These are phyloP conservation scores for Mrakia gelida DNA, from an alignment of 768 basidiomycete species.

Conservation along the genomic window DNA sequence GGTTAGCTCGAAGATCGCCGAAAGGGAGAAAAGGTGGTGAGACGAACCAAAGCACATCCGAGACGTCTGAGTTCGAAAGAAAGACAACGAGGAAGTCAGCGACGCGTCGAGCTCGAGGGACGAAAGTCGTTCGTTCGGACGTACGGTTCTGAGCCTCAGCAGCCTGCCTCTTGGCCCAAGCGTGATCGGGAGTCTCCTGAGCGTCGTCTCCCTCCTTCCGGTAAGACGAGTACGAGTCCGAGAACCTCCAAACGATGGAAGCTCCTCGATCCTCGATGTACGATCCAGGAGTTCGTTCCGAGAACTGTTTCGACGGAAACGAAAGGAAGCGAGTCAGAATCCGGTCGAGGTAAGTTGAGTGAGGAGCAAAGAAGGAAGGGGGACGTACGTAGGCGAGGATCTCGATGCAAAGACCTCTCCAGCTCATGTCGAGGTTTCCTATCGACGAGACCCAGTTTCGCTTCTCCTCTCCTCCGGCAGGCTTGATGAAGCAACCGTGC, in stretches of 20 bases:
- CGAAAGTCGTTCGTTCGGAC: slow-evolving; percentile 49
- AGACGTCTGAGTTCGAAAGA: not conserved
- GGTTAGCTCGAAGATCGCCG: not conserved
- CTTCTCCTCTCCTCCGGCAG: slow-evolving; percentile 44
- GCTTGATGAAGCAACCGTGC: slow-evolving; percentile 80
- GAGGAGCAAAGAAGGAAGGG: slow-evolving; percentile 13
- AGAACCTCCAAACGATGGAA: slow-evolving; percentile 80
- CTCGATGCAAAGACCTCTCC: slow-evolving; percentile 76
- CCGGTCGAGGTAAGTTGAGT: not conserved
- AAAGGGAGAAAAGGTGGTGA: not conserved
- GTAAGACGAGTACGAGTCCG: slow-evolving; percentile 48
- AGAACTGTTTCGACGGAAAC: slow-evolving; percentile 59
- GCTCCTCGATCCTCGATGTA: slow-evolving; percentile 79
- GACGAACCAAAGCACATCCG: slow-evolving; percentile 24
- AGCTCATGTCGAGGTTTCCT: slow-evolving; percentile 67
- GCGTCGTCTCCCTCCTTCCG: slow-evolving; percentile 36
- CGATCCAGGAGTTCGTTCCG: slow-evolving; percentile 79
- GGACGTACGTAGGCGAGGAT: slow-evolving; percentile 67
- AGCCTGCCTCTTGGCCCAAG: slow-evolving; percentile 80
- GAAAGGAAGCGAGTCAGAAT: not conserved
- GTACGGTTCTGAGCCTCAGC: slow-evolving; percentile 90
- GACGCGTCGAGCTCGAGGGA: not conserved
- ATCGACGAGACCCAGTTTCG: slow-evolving; percentile 76
- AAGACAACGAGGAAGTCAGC: not conserved
- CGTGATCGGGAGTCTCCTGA: slow-evolving; percentile 53